A percentile compares a stretch with the other conserved stretches of the same genome.
Conservation (phyloP, 2,329 filamentous ascomycete species). For the Lizonia empirigonia region DNA sequence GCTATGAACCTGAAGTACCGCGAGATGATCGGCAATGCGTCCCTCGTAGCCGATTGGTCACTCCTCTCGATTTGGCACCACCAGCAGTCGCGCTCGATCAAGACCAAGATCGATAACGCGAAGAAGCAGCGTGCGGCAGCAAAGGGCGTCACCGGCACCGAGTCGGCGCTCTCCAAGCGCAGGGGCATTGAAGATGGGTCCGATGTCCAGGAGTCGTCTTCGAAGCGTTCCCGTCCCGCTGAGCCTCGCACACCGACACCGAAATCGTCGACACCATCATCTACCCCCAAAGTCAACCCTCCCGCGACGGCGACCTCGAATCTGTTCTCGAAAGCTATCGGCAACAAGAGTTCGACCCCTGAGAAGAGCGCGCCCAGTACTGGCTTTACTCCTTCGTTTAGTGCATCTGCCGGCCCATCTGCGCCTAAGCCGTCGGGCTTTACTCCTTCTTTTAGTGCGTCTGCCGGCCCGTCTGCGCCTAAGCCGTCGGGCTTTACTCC, state of each 20-base stretch:
- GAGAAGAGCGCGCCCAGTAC: conserved; percentile 17
- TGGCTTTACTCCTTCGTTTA: conserved; percentile 23
- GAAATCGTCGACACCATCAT: conserved; percentile 17
- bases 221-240: conserved; percentile 35
- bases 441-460: conserved; percentile 20
- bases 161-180: conserved; percentile 43
- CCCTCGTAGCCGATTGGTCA: conserved; percentile 38
- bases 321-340: conserved; percentile 33
- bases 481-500: conserved; percentile 9
- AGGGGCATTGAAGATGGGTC: conserved; percentile 28
- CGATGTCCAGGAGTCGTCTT: conserved; percentile 23
- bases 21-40: conserved; percentile 31
- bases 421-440: conserved; percentile 13
- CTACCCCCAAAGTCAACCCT: conserved; percentile 22
- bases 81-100: conserved; percentile 33
- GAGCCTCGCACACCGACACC: conserved; percentile 28
- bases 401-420: conserved; percentile 15
- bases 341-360: conserved; percentile 24
- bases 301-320: conserved; percentile 31
- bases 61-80: conserved; percentile 40
- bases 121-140: conserved; percentile 38
- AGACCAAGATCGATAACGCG: conserved; percentile 34
- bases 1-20: conserved; percentile 37
- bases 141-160: conserved; percentile 41
- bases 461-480: neutral